Evolutionary conservation across 129 eudicot genomes (phyloP), one percentile per base, ranked within the genome.

Genomic region (Flaveria sonorensis): DNA sequence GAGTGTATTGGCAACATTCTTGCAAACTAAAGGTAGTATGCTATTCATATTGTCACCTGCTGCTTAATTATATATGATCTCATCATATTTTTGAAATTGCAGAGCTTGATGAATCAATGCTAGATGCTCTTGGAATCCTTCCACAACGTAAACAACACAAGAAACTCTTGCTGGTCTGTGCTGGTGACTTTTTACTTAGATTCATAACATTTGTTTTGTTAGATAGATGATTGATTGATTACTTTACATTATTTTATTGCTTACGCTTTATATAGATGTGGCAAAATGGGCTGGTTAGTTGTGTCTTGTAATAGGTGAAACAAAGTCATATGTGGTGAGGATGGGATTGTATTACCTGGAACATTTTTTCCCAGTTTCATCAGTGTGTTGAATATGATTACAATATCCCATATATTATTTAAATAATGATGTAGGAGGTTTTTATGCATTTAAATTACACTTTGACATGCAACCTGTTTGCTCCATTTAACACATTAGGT

Each of bases 51-150:
- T 48, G 28, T 56, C 13, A 6, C 36, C 61, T 71, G 59, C 63
- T 77, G 42, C 52, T 50, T 52, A 26, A 20, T 43, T 23, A 26
- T 26, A 45, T 47, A 18, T 55, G 68, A 65, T 48, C 74, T 81
- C 57, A 81, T 51, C 50, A 43, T 36, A 73, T 62, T 39, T 24
- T 57, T 71, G 70, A 68, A 52, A 60, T 36, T 89, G 81, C 86
- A 93, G 98, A 93, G 83, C 88, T 93, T 71, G 96, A 93, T 72
- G 98, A 93, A 79, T 89, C 98, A 75, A 89, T 90, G 91, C 79
- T 93, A 78, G 98, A 93, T 83, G 96, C 93, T 72, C 91, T 93
- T 83, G 98, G 98, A 64, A 89, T 93, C 76, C 98, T 93, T 74
- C 98, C 98, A 15, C 92, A 93, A 72, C 89, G 98, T 71, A 91